These are phyloP conservation scores for Chaetomium sp. DNA, from an alignment of 2,329 filamentous ascomycete genomes.

Conservation along the genomic window DNA sequence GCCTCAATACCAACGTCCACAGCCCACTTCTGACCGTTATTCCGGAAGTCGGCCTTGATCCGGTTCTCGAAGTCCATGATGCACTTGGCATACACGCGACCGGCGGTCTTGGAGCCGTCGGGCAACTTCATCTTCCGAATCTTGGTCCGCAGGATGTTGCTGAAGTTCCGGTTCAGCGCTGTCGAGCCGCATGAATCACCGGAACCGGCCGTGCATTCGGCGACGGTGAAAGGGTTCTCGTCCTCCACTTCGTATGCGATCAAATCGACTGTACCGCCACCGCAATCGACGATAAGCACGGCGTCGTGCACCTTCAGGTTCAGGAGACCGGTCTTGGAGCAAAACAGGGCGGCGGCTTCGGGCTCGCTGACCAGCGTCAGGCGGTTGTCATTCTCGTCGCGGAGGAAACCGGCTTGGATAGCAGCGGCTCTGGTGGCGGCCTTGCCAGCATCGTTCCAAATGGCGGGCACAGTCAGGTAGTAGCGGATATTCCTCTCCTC, in stretches of 20 bases:
- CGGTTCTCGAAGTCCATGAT: conserved; percentile 99
- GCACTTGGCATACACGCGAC: conserved; percentile 96
- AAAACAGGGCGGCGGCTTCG: conserved; percentile 96
- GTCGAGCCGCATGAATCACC: conserved; percentile 99
- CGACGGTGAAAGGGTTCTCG: conserved; percentile 94
- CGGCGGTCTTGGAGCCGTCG: conserved; percentile 95
- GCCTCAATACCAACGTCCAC: conserved; percentile 98
- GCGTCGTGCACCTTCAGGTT: conserved; percentile 98
- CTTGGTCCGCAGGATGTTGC: conserved; percentile 95
- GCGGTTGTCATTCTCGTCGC: conserved; percentile 96
- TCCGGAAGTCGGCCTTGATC: conserved; percentile 99
- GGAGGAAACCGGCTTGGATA: conserved; percentile 93
- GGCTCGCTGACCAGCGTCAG: conserved; percentile 94
- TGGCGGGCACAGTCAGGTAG: conserved; percentile 97
- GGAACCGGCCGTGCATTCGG: conserved; percentile 94
- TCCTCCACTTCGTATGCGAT: conserved; percentile 99
- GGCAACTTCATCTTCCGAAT: conserved; percentile 99
- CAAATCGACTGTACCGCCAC: conserved; percentile 97
- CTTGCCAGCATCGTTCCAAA: conserved; percentile 99
- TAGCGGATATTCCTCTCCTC: conserved; percentile 98
- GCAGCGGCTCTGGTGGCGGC: conserved; percentile 93
- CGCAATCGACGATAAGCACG: conserved; percentile 97
- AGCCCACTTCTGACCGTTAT: conserved; percentile 99
- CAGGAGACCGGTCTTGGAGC: conserved; percentile 91
- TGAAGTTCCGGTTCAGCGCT: conserved; percentile 95